Conservation (phyloP, 805 yeast genomes). For the Wickerhamiella occidentalis region DNA sequence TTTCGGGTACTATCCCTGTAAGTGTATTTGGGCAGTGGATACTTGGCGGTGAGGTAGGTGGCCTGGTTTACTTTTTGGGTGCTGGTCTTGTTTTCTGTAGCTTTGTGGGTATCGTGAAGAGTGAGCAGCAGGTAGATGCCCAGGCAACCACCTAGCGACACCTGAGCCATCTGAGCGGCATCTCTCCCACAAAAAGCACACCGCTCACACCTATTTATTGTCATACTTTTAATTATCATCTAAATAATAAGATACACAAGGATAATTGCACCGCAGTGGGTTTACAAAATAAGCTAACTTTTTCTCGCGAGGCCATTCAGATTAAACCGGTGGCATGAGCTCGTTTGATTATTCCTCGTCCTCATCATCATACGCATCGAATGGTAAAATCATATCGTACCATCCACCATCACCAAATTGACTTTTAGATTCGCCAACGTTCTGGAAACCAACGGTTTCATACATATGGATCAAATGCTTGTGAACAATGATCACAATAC, state of each 20-base stretch:
- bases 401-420: constrained; percentile 47
- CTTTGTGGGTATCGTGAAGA: constrained; percentile 52
- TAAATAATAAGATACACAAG: not conserved
- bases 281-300: not conserved
- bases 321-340: no score
- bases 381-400: constrained; percentile 28
- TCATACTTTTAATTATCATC: constrained; percentile 35
- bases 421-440: constrained; percentile 52
- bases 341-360: not conserved
- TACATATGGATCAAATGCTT: constrained; percentile 61
- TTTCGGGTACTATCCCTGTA: constrained; percentile 84
- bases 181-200: no score
- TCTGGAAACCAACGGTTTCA: constrained; percentile 65
- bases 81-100: constrained; percentile 72
- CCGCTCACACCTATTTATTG: not conserved
- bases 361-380: constrained; percentile 21
- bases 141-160: not conserved
- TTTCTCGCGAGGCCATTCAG: not conserved
- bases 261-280: not conserved
- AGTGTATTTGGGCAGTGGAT: constrained; percentile 86
- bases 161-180: no score
- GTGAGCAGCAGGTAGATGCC: not conserved
- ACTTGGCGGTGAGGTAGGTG: constrained; percentile 50
- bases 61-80: constrained; percentile 58
- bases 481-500: constrained; percentile 63